Evolutionary conservation across 768 basidiomycete genomes (phyloP), one percentile per base, ranked within the genome.

Genomic region (Rhodotorula sphaerocarpa): DNA sequence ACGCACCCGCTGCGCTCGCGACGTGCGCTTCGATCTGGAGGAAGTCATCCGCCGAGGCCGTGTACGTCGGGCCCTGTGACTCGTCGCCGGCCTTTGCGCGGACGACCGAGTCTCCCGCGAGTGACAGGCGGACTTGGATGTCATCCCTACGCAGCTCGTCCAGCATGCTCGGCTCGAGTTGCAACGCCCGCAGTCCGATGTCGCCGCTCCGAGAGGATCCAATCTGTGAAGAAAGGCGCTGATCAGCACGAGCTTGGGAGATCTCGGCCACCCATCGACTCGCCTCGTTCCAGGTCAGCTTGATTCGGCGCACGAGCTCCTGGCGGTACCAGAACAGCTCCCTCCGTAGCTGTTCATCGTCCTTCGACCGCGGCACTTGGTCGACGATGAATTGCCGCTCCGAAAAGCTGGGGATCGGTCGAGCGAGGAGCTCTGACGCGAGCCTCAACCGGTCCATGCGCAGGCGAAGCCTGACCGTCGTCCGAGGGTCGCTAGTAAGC

Each of bases 241-340:
- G 20, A 25, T 21, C 31, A 15, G 42, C 21, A 20, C 57, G 47
- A 60, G 21, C 7, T 28, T 7, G 15, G 16, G 18, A n/a, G 36
- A 14, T n/a, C n/a, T n/a, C n/a, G n/a, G n/a, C n/a, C n/a, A n/a
- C n/a, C n/a, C n/a, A n/a, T n/a, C n/a, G 48, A 54, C 81, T 61
- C 62, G 90, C 92, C 82, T 97, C 95, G 72, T 81, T 81, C 95
- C 95, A 99, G 23, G 78, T 79, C 15, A 86, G 86, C 18, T 77
- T 78, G 20, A 96, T 73, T 53, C 77, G 75, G 50, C 82, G 82
- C 70, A 97, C 81, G 15, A 99, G 76, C 66, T 86, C 84, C 74
- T 99, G 92, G 41, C 92, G 80, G 74, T 95, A 93, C 95, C 95
- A 99, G 77, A 97, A 99, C 21, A 92, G 73, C 72, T 90, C 87